A percentile compares a stretch with the other conserved stretches of the same genome.
Conservation (phyloP, 2,329 filamentous ascomycete genomes). For the Passalora sequoiae region DNA sequence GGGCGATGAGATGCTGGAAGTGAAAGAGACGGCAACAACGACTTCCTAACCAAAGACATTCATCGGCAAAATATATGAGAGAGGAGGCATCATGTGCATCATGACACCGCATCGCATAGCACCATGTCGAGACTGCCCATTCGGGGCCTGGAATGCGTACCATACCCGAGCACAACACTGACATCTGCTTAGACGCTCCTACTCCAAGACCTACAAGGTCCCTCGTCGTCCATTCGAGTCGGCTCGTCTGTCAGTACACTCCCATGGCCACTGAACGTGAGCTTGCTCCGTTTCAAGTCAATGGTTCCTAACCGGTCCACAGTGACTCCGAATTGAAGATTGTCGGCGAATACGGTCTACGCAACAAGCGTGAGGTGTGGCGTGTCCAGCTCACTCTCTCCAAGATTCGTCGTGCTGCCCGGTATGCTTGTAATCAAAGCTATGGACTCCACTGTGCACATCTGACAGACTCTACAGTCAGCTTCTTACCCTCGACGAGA, state of each 20-base stretch:
- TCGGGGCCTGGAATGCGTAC: background rate
- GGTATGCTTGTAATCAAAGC: conserved; percentile 57
- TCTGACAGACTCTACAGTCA: conserved; percentile 60
- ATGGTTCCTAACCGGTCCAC: conserved; percentile 66
- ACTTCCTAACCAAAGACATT: no score
- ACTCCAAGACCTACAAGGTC: conserved; percentile 99
- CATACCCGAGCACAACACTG: conserved; percentile 12
- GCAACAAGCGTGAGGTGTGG: conserved; percentile 99
- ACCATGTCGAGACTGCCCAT: background rate
- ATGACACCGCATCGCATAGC: conserved; percentile 2
- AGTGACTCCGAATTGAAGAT: conserved; percentile 99
- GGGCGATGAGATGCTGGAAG: background rate
- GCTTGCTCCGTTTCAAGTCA: conserved; percentile 96
- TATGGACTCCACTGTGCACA: conserved; percentile 14
- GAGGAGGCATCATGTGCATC: background rate
- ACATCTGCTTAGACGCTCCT: conserved; percentile 52
- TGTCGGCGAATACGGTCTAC: conserved; percentile 98
- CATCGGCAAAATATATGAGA: no score
- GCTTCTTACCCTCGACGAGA: conserved; percentile 99
- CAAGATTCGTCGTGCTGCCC: conserved; percentile 99
- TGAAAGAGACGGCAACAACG: no score
- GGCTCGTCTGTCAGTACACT: conserved; percentile 95
- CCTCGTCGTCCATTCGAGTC: conserved; percentile 98
- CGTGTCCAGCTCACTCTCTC: conserved; percentile 98
- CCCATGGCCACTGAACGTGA: conserved; percentile 90